Evolutionary conservation across 176 grass and related monocot species (phyloP).

Genomic region (Oryza australiensis): DNA sequence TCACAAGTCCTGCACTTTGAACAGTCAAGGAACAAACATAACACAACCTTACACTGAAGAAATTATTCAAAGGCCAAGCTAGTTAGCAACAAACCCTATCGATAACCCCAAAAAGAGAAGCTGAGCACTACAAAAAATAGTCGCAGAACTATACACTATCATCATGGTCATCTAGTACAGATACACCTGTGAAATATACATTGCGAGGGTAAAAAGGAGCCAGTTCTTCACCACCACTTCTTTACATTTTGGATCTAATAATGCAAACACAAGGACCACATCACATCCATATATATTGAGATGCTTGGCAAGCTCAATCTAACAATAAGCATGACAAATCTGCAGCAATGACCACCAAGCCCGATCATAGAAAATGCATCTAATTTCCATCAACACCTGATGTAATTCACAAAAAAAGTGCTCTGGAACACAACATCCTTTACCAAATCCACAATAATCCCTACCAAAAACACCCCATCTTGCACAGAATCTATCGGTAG

Average conservation of each 20-base stretch:
- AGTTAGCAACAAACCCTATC: background rate
- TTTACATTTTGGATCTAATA: background rate
- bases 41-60: background rate
- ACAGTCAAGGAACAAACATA: background rate
- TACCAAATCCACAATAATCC: conserved; percentile 1
- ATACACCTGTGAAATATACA: background rate
- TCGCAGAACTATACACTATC: background rate
- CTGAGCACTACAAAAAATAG: background rate
- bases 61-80: background rate
- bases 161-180: background rate
- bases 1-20: background rate
- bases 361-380: background rate
- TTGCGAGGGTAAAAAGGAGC: background rate
- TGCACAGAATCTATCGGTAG: conserved; percentile 24
- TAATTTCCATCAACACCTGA: background rate
- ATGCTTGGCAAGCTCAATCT: conserved; percentile 1
- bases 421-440: conserved; percentile 3
- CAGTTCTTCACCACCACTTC: background rate
- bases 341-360: background rate
- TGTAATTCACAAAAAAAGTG: background rate
- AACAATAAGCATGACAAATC: background rate
- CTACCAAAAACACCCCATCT: background rate
- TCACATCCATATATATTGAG: background rate
- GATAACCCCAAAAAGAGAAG: background rate
- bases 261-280: background rate